Conservation (phyloP, 306 rosid species). For the Ziziphus jujuba region DNA sequence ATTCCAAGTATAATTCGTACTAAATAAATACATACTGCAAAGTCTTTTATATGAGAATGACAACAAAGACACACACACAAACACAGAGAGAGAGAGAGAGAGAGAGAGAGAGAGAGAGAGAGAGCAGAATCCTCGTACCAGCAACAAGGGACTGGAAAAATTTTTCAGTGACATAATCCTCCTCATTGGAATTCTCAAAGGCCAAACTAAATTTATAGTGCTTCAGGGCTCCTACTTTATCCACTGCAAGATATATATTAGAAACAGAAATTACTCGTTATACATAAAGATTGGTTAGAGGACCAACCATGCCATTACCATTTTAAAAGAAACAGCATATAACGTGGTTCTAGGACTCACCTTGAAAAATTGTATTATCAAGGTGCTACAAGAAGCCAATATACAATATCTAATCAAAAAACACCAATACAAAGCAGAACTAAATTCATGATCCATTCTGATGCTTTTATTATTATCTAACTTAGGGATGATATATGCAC, state of each 20-base stretch:
- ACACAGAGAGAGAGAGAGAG: slow-evolving; percentile 16
- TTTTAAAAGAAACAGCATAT: too few relatives aligned
- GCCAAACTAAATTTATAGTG: slow-evolving; percentile 94
- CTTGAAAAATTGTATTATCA: too few relatives aligned
- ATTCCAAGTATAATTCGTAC: not conserved
- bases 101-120: slow-evolving; percentile 17
- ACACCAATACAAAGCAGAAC: too few relatives aligned
- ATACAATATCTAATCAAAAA: too few relatives aligned
- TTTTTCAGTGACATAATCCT: slow-evolving; percentile 99
- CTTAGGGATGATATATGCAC: too few relatives aligned
- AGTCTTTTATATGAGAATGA: not conserved
- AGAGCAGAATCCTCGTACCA: slow-evolving; percentile 55
- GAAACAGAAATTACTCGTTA: not conserved
- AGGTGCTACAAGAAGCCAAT: too few relatives aligned
- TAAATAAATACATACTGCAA: not conserved
- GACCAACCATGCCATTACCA: slow-evolving; percentile 7
- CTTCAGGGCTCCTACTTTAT: slow-evolving; percentile 79
- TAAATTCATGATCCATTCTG: too few relatives aligned
- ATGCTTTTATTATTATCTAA: too few relatives aligned
- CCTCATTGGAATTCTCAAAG: slow-evolving; percentile 97
- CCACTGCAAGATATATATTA: slow-evolving; percentile 52
- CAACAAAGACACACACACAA: too few relatives aligned
- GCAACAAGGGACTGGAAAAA: slow-evolving; percentile 97
- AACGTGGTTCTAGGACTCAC: too few relatives aligned
- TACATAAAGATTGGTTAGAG: not conserved